Base-by-base conservation (phyloP, 1,284 basidiomycete genomes). In the Ganoderma boninense region DNA sequence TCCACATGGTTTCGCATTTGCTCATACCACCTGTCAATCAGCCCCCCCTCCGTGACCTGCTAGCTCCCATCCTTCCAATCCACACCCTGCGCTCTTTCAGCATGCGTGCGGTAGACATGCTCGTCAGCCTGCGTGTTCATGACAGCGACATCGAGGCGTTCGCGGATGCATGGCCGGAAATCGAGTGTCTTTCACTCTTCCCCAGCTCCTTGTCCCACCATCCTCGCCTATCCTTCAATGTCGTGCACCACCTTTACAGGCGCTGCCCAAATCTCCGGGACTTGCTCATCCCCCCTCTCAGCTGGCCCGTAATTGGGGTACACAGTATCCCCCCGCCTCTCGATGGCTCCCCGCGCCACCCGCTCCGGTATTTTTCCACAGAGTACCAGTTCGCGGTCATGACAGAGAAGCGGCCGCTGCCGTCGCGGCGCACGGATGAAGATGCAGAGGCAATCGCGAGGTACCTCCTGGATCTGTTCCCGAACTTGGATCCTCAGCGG, bases 401-500 rank as follows among this genome's bases (percentile, higher is more conserved):
- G 7, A 4, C 54, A 11, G 46, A 23, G 46, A 49, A n/a, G 46
- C 2, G 23, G 46, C 23, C 46, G n/a, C 26, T 52, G 23, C 23
- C 11, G 2, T 23, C 23, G 49, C 0, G 13, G 10, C 29, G 40
- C 20, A n/a, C 8, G 1, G 57, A 23, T 29, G 56, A 29, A 3
- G 20, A 11, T 3, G 20, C 18, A 35, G 57, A 60, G 57, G 57
- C 35, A 4, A n/a, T 60, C 20, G 57, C 57, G 35, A 60, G 35
- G 57, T 60, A 60, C 35, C 32, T 60, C n/a, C 18, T 60, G 20
- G 35, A 40, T 11, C 57, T 60, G 29, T 60, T 60, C 20, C 35
- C 57, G 18, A 16, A 35, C 57, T 18, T 60, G 35, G 35, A 40
- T 16, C 29, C 20, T 6, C 18, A 59, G 35, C 32, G 20, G 57